Base-by-base conservation (phyloP, 2,329 filamentous ascomycete genomes). In the Claviceps africana region DNA sequence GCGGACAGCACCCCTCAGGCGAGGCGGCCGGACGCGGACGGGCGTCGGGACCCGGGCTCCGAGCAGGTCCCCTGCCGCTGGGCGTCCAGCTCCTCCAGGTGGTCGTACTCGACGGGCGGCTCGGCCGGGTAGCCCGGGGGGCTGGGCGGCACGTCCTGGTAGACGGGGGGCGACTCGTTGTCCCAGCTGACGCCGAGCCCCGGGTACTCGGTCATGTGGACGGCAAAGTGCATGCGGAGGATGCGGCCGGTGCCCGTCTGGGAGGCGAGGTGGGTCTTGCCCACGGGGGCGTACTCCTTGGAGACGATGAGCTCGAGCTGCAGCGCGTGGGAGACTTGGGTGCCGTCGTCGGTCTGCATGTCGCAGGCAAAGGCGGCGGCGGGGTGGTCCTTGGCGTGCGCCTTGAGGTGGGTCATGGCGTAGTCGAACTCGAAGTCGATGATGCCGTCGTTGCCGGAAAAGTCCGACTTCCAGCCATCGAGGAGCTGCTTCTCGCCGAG, bases 111-210 rank as follows among this genome's bases (percentile, higher is more conserved):
- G 42, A 67, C 56, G 2, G 65, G 66, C 17, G 67, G 64, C 54
- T 58, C 55, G 15, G 57, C 53, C 30, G 64, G 71, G 67, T 90
- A 90, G 6, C 74, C 76, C 0, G 91, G 91, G 48, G 91, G 91
- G 61, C 85, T 88, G 2, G 82, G 83, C 1, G 91, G 90, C 43
- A 97, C 89, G 64, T 97, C 88, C 67, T 93, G 85, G 69, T 98
- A 98, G 59, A 94, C 80, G 1, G 91, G 91, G 13, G 91, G 91
- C 62, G 87, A 83, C 72, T 98, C 91, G 69, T 96, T 91, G 60
- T 97, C 91, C 91, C 93, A 98, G 59, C 86, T 88, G 61, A 98
- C 90, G 49, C 91, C 90, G 64, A 95, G 78, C 19, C 91, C 91
- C 21, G 80, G 79, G 54, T 87, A 80, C 70, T 95, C 86, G 4